These are phyloP conservation scores for Citrus trifoliata DNA, from an alignment of 345 rosid genomes.

Conservation along the genomic window DNA sequence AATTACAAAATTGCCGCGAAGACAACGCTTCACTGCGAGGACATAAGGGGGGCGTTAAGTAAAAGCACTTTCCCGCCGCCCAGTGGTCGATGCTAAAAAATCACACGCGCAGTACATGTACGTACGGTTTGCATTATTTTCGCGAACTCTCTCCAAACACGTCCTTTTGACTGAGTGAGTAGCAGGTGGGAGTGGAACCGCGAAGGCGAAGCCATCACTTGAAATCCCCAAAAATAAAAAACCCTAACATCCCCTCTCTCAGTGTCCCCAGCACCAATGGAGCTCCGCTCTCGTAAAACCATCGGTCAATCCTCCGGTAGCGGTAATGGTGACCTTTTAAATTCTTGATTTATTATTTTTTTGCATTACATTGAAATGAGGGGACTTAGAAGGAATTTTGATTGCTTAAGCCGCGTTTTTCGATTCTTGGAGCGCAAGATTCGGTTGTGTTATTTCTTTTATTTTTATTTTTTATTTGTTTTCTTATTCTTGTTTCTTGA, in stretches of 20 bases:
- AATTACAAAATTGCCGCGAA: too few relatives aligned
- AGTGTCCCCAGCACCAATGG: neutral
- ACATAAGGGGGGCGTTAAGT: neutral
- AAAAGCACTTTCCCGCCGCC: slow-evolving; percentile 13
- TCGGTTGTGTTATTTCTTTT: neutral
- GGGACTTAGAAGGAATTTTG: neutral
- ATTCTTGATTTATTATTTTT: neutral
- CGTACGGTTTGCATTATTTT: too few relatives aligned
- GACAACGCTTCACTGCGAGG: too few relatives aligned
- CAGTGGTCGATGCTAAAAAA: neutral
- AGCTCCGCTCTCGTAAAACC: slow-evolving; percentile 10
- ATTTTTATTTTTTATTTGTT: neutral
- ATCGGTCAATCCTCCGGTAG: neutral
- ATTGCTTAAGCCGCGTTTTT: neutral
- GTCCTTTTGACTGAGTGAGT: too few relatives aligned
- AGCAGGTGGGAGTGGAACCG: neutral
- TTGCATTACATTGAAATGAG: neutral
- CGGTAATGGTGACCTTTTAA: neutral
- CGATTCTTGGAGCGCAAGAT: neutral
- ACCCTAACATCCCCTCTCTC: neutral
- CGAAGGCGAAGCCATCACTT: neutral
- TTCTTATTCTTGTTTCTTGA: neutral
- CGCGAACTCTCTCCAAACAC: too few relatives aligned
- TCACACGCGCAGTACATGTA: too few relatives aligned
- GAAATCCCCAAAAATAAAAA: neutral